These are phyloP conservation scores for Kwoniella heveanensis DNA, from an alignment of 768 basidiomycete species.

Conservation along the genomic window DNA sequence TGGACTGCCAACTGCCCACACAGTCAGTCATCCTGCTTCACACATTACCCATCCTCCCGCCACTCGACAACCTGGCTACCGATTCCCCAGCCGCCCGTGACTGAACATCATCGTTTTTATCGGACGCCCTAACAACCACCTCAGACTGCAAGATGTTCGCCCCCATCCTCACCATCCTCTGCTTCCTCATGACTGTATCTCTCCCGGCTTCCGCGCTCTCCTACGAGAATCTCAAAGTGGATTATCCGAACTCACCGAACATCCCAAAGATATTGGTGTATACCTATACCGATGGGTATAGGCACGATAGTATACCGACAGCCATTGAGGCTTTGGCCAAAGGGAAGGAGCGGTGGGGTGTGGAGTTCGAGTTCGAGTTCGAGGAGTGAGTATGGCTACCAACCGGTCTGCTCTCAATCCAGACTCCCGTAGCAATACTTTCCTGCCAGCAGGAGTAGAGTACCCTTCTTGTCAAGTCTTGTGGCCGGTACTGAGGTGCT, in stretches of 20 bases:
- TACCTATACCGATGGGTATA: slow-evolving; percentile 65
- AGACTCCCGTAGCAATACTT: too few relatives aligned
- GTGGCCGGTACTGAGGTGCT: too few relatives aligned
- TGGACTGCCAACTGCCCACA: too few relatives aligned
- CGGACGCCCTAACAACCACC: too few relatives aligned
- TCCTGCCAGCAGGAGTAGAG: too few relatives aligned
- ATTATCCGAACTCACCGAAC: neutral
- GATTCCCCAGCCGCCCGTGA: too few relatives aligned
- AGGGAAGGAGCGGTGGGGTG: slow-evolving; percentile 21
- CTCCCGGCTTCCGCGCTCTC: neutral
- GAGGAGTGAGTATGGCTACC: slow-evolving; percentile 62
- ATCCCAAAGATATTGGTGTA: slow-evolving; percentile 62
- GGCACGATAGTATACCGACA: slow-evolving; percentile 75
- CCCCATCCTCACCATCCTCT: neutral
- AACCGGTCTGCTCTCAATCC: too few relatives aligned
- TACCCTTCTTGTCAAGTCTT: neutral
- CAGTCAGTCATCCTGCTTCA: too few relatives aligned
- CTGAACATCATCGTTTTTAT: too few relatives aligned
- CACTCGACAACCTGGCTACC: too few relatives aligned
- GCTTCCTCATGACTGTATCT: neutral
- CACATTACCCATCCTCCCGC: too few relatives aligned
- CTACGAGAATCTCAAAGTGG: neutral
- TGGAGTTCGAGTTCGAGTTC: slow-evolving; percentile 65
- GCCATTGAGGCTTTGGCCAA: slow-evolving; percentile 63
- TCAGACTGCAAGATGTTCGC: too few relatives aligned